Evolutionary conservation across 2,329 filamentous ascomycete genomes (phyloP).

Genomic region (Pseudogymnoascus verrucosus): DNA sequence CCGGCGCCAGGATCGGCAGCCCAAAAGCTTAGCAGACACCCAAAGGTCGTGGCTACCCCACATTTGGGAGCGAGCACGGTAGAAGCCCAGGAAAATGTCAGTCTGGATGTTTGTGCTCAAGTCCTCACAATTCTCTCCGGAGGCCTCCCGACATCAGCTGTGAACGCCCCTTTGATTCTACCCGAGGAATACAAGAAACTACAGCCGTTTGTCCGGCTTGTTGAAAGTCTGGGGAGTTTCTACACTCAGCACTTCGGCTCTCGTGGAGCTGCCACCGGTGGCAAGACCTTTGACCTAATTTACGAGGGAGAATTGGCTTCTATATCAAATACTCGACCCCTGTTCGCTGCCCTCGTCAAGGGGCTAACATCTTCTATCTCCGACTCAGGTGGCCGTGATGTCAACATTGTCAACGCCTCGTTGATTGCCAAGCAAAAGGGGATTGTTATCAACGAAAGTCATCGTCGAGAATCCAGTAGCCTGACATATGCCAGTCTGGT

Average conservation of each 20-base stretch:
- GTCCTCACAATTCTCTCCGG: slow-evolving; percentile 66
- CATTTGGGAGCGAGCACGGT: slow-evolving; percentile 73
- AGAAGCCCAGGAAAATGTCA: slow-evolving; percentile 79
- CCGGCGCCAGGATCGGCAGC: slow-evolving; percentile 52
- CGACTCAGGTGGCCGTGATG: slow-evolving; percentile 55
- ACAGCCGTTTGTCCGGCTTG: slow-evolving; percentile 65
- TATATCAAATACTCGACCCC: slow-evolving; percentile 66
- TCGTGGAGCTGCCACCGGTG: slow-evolving; percentile 35
- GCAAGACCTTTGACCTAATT: slow-evolving; percentile 64
- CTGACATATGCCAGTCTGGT: slow-evolving; percentile 63
- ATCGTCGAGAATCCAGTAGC: slow-evolving; percentile 52
- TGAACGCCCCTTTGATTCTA: slow-evolving; percentile 74
- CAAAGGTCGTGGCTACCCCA: slow-evolving; percentile 67
- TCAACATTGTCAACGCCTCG: slow-evolving; percentile 77
- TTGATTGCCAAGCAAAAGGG: slow-evolving; percentile 70
- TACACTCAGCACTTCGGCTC: slow-evolving; percentile 68
- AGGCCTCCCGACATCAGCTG: slow-evolving; percentile 65
- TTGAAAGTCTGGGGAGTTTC: slow-evolving; percentile 71
- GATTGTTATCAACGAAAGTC: slow-evolving; percentile 68
- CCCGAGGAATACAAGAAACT: slow-evolving; percentile 73
- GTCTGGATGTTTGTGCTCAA: slow-evolving; percentile 74
- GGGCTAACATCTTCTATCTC: slow-evolving; percentile 64
- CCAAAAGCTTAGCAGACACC: slow-evolving; percentile 55
- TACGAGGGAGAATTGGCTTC: slow-evolving; percentile 69
- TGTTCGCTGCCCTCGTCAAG: slow-evolving; percentile 73